Evolutionary conservation across 805 yeast species (phyloP), one percentile per base, ranked within the genome.

Genomic region (Groenewaldozyma salmanticensis): DNA sequence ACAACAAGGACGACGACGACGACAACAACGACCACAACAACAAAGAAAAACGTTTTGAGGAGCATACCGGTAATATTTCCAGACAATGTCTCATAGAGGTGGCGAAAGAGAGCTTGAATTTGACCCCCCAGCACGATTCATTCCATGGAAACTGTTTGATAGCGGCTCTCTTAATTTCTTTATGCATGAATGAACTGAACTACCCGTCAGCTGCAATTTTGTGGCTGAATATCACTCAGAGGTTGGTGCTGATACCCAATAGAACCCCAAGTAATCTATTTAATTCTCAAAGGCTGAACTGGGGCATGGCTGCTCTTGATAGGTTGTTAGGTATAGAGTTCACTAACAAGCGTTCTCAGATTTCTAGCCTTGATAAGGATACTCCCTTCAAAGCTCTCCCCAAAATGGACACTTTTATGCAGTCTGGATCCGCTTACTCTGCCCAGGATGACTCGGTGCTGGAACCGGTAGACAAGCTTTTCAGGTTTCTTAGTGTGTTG

Each of bases 261-360:
- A 20, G 15, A 24, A 37, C 38, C 20, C 43, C 35, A 15, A 38
- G 32, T 6, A 33, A 35, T 5, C 9, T 36, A 5, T 24, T 37
- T 3, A 11, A 21, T 5, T 7, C 29, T 11, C 47, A 51, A n/a
- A 40, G 53, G n/a, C 40, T 51, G 16, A 45, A 52, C 51, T 52
- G 57, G 55, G 46, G 51, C n/a, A 22, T 52, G 16, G 46, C 43
- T 40, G 45, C 41, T 9, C 52, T 52, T 51, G 57, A 52, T 31
- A 34, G 54, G 11, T 31, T 52, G 13, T 24, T 24, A 24, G 29
- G 29, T 7, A 24, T 24, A 9, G 29, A 24, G 29, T 24, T 24
- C 29, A 24, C 7, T 24, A 13, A 9, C 13, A 24, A 24, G 7
- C 7, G 7, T 24, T 24, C 29, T 24, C 7, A 24, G 13, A 13